Conservation (phyloP, 2,329 filamentous ascomycete species). For the Paecilomyces sp. region DNA sequence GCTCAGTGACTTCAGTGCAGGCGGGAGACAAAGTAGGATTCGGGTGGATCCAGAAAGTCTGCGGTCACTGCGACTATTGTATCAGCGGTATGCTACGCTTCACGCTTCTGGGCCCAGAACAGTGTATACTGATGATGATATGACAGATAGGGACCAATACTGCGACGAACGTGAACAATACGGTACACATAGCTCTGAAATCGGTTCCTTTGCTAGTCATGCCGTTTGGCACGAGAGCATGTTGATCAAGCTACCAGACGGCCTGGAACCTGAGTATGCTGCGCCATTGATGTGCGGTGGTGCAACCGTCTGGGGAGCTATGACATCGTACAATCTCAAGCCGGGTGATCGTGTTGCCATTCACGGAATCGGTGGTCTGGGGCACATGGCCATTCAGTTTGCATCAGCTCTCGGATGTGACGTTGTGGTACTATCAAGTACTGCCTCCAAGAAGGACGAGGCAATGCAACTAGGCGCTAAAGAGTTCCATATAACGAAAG, state of each 20-base stretch:
- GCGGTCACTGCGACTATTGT: slow-evolving; percentile 28
- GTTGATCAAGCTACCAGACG: slow-evolving; percentile 30
- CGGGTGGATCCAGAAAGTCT: slow-evolving; percentile 26
- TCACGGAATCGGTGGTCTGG: slow-evolving; percentile 63
- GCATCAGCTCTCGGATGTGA: slow-evolving; percentile 64
- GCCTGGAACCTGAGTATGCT: slow-evolving; percentile 20
- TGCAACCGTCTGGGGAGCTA: slow-evolving; percentile 44
- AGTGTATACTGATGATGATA: neutral
- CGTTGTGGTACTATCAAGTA: slow-evolving; percentile 23
- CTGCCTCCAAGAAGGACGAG: slow-evolving; percentile 18
- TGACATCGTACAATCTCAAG: slow-evolving; percentile 54
- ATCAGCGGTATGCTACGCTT: slow-evolving; percentile 14
- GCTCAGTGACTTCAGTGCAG: slow-evolving; percentile 40
- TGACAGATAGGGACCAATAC: slow-evolving; percentile 22
- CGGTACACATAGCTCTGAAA: slow-evolving; percentile 21
- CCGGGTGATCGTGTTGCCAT: slow-evolving; percentile 64
- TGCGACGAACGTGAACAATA: slow-evolving; percentile 26
- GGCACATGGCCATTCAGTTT: slow-evolving; percentile 64
- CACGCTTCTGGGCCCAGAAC: neutral
- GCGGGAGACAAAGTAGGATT: slow-evolving; percentile 33
- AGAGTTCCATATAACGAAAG: slow-evolving; percentile 53
- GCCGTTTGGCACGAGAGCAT: slow-evolving; percentile 28
- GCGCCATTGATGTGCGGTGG: slow-evolving; percentile 32
- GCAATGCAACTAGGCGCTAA: slow-evolving; percentile 48
- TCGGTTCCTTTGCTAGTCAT: slow-evolving; percentile 24